These are phyloP conservation scores for Limonomyces culmigenus DNA, from an alignment of 1,284 basidiomycete species.

Conservation along the genomic window DNA sequence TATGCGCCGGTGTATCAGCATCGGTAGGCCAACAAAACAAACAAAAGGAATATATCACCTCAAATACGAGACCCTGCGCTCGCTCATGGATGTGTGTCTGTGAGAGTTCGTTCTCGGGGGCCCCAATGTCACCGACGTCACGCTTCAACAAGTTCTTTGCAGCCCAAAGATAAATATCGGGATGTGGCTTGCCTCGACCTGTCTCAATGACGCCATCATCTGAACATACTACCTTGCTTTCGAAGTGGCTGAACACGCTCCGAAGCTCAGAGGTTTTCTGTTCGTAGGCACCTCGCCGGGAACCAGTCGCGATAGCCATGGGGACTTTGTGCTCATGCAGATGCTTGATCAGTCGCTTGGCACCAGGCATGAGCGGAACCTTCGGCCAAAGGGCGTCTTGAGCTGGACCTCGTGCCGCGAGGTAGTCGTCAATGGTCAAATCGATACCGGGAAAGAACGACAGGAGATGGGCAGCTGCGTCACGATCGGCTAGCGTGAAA, in stretches of 20 bases:
- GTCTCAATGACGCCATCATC: constrained; percentile 19
- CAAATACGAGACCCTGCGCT: constrained; percentile 51
- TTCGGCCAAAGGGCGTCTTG: constrained; percentile 54
- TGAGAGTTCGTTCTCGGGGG: too few relatives aligned
- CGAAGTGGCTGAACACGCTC: constrained; percentile 39
- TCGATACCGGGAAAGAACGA: constrained; percentile 58
- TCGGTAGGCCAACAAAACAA: too few relatives aligned
- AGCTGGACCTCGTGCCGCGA: constrained; percentile 30
- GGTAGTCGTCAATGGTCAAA: constrained; percentile 40
- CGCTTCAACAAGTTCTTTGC: constrained; percentile 37
- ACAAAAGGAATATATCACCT: too few relatives aligned
- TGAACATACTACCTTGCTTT: constrained; percentile 44
- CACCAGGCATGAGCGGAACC: constrained; percentile 51
- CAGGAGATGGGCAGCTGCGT: constrained; percentile 46
- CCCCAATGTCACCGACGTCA: constrained; percentile 44
- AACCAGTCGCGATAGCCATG: constrained; percentile 64
- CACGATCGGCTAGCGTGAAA: constrained; percentile 38
- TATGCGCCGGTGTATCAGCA: too few relatives aligned
- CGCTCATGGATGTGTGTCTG: too few relatives aligned
- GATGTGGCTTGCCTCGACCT: constrained; percentile 44
- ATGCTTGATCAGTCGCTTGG: constrained; percentile 44
- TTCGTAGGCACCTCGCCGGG: constrained; percentile 41
- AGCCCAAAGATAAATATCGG: constrained; percentile 60
- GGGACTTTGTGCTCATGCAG: constrained; percentile 47
- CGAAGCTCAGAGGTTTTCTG: constrained; percentile 44